Percentiles rank a stretch among this genome's conserved stretches.
Conservation (phyloP, 2,329 filamentous ascomycete genomes). For the Chlorencoelia australis region DNA sequence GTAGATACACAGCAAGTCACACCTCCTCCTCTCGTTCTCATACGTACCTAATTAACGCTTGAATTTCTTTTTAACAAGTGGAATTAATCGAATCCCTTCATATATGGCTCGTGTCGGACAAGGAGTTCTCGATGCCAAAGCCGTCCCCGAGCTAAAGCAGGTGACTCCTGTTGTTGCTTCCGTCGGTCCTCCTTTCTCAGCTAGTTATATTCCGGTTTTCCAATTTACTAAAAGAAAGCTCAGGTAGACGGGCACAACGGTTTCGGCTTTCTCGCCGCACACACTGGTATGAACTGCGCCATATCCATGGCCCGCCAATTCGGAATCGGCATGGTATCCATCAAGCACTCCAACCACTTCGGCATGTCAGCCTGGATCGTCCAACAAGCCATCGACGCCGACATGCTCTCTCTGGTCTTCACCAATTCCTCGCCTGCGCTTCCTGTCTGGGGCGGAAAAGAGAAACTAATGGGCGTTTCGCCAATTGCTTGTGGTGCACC, state of each 20-base stretch:
- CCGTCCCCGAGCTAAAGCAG: constrained; percentile 47
- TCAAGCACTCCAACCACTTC: constrained; percentile 73
- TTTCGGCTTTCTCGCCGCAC: constrained; percentile 66
- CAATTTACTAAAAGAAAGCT: too few relatives aligned
- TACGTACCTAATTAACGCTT: too few relatives aligned
- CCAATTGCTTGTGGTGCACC: too few relatives aligned
- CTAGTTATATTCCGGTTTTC: too few relatives aligned
- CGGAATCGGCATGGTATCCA: constrained; percentile 66
- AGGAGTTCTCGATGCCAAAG: constrained; percentile 53
- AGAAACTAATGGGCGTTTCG: too few relatives aligned
- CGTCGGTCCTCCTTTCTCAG: too few relatives aligned
- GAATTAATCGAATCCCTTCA: constrained; percentile 66
- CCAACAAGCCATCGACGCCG: constrained; percentile 63
- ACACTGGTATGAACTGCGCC: constrained; percentile 54
- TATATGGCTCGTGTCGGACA: constrained; percentile 66
- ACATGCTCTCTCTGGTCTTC: constrained; percentile 46
- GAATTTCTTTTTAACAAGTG: too few relatives aligned
- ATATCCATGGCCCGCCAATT: constrained; percentile 53
- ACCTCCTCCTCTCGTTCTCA: too few relatives aligned
- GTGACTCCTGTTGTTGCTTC: constrained; percentile 66
- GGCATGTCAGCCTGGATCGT: constrained; percentile 78
- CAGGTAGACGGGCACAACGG: constrained; percentile 55
- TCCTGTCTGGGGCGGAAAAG: too few relatives aligned
- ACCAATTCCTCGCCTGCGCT: constrained; percentile 30
- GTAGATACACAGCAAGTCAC: constrained; percentile 79